A percentile compares a stretch with the other conserved stretches of the same genome.
Conservation (phyloP, 1,284 basidiomycete genomes). For the Rhodotorula sp. region DNA sequence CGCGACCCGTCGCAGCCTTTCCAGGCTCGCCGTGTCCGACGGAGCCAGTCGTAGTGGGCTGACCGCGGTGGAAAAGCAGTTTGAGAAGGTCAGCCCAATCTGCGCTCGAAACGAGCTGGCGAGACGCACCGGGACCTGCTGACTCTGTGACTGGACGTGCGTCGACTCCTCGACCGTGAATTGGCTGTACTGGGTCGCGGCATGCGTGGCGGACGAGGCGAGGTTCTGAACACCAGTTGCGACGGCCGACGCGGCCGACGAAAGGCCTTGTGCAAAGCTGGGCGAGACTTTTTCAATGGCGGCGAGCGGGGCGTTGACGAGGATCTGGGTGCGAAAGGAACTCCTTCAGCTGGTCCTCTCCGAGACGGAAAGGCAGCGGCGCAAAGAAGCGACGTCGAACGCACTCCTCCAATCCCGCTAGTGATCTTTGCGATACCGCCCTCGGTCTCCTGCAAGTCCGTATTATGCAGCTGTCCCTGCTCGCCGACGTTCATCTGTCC, state of each 20-base stretch:
- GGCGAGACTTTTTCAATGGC: conserved; percentile 22
- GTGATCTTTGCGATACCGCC: background rate
- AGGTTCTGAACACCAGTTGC: background rate
- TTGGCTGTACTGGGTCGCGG: background rate
- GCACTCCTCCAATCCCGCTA: background rate
- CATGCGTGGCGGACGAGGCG: background rate
- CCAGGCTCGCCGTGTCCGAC: too few relatives aligned
- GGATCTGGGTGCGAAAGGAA: background rate
- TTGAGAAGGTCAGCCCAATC: too few relatives aligned
- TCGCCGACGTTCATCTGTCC: background rate
- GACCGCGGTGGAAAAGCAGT: too few relatives aligned
- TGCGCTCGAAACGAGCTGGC: too few relatives aligned
- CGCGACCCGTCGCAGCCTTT: too few relatives aligned
- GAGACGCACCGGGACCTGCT: too few relatives aligned
- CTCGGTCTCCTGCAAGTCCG: background rate
- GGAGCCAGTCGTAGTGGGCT: too few relatives aligned
- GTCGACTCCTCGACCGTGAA: too few relatives aligned
- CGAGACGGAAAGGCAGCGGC: background rate
- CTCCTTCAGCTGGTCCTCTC: background rate
- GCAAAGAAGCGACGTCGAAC: background rate
- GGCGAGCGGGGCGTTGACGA: conserved; percentile 12
- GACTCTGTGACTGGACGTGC: too few relatives aligned
- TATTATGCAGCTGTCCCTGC: background rate
- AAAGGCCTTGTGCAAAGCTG: conserved; percentile 7
- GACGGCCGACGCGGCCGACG: background rate